A percentile compares a stretch with the other conserved stretches of the same genome.
Conservation (phyloP, 1,284 basidiomycete species). For the Sporisorium exsertum region DNA sequence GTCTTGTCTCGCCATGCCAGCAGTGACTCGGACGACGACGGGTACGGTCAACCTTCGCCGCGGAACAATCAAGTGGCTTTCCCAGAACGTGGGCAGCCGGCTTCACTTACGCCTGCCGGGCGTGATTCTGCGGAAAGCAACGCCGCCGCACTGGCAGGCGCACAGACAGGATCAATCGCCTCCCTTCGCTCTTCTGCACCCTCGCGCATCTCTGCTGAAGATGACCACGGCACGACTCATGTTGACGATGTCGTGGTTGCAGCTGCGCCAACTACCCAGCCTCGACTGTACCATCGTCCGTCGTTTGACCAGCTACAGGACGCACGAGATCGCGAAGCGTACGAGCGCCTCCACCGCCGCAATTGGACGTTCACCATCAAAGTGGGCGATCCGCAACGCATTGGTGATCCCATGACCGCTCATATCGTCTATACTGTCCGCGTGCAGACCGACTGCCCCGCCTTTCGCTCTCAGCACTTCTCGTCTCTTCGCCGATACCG, state of each 20-base stretch:
- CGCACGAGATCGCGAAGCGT: slow-evolving; percentile 31
- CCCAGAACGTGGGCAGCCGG: neutral
- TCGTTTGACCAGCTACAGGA: slow-evolving; percentile 42
- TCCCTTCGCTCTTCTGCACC: slow-evolving; percentile 26
- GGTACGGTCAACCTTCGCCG: slow-evolving; percentile 54
- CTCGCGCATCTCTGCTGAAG: slow-evolving; percentile 24
- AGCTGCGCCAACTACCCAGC: slow-evolving; percentile 4
- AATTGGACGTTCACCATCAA: slow-evolving; percentile 55
- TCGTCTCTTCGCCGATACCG: slow-evolving; percentile 91
- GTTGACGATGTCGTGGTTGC: neutral
- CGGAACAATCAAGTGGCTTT: slow-evolving; percentile 16
- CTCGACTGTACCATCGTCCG: slow-evolving; percentile 43
- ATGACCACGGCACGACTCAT: neutral
- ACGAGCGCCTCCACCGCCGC: slow-evolving; percentile 17
- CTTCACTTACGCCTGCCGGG: slow-evolving; percentile 14
- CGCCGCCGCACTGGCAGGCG: neutral
- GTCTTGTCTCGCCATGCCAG: slow-evolving; percentile 7
- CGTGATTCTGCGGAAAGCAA: slow-evolving; percentile 8
- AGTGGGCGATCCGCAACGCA: slow-evolving; percentile 66
- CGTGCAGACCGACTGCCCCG: slow-evolving; percentile 55
- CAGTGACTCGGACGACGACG: slow-evolving; percentile 53
- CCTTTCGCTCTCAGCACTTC: slow-evolving; percentile 51
- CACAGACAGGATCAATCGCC: slow-evolving; percentile 15
- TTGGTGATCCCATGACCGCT: slow-evolving; percentile 65
- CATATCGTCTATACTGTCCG: slow-evolving; percentile 72